A percentile compares a stretch with the other conserved stretches of the same genome.
These are phyloP conservation scores for Sporothrix dimorphospora DNA, from an alignment of 2,329 filamentous ascomycete species.

Conservation along the genomic window DNA sequence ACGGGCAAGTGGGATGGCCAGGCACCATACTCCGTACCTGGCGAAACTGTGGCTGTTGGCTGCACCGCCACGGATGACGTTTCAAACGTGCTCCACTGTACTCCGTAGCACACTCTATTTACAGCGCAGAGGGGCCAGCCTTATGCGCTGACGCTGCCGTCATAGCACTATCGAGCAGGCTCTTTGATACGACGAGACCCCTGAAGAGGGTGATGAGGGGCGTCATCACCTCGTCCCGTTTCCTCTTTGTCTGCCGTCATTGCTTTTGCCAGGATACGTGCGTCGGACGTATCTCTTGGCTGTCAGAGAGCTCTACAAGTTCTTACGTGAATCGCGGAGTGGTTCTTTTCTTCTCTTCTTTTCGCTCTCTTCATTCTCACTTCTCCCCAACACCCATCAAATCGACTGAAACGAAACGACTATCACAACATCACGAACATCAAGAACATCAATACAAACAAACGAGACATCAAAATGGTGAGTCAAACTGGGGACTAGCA, in stretches of 20 bases:
- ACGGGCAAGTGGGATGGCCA: background rate
- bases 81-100: background rate
- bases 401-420: background rate
- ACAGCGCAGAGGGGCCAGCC: background rate
- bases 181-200: constrained; percentile 14
- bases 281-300: background rate
- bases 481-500: too few species aligned
- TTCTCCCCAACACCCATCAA: background rate
- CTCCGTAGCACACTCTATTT: background rate
- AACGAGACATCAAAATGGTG: background rate
- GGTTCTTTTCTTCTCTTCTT: background rate
- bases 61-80: constrained; percentile 20
- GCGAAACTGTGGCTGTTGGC: constrained; percentile 8
- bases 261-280: constrained; percentile 3
- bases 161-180: constrained; percentile 16
- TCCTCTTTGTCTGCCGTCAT: background rate
- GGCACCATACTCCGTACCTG: background rate
- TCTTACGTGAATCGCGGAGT: background rate
- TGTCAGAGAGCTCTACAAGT: background rate
- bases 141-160: constrained; percentile 6
- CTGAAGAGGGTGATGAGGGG: constrained; percentile 8
- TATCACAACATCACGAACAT: too few species aligned
- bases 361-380: background rate
- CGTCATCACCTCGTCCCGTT: background rate
- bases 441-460: background rate